phyloP scores from a whole-genome alignment of 2,329 filamentous ascomycete species.

The Penicillium sp. region DNA sequence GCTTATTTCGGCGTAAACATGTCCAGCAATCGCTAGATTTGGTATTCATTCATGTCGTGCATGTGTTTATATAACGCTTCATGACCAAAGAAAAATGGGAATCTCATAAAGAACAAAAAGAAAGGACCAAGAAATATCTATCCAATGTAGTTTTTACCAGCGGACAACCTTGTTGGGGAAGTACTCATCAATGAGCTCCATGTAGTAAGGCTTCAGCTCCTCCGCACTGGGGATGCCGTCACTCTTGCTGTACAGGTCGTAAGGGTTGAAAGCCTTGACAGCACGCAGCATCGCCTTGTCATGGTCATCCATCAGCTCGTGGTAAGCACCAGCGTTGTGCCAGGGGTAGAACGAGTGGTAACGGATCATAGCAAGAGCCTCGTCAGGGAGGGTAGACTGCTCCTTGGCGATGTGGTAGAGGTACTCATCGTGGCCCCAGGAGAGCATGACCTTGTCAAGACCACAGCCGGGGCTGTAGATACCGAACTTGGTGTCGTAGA shows the following conservation, averaged over 20 bases:
- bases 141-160: conserved; percentile 54
- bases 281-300: conserved; percentile 78
- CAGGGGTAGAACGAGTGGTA: conserved; percentile 94
- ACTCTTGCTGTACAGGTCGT: conserved; percentile 89
- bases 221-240: conserved; percentile 75
- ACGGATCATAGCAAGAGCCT: conserved; percentile 87
- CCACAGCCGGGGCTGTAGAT: conserved; percentile 80
- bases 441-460: conserved; percentile 83
- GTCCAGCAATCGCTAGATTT: neutral
- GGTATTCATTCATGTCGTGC: conserved; percentile 4
- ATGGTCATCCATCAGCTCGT: conserved; percentile 78
- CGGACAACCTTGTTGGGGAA: conserved; percentile 67
- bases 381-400: conserved; percentile 73
- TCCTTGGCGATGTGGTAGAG: conserved; percentile 80
- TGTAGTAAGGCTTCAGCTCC: conserved; percentile 76
- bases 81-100: conserved; percentile 16
- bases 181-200: conserved; percentile 73
- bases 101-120: conserved; percentile 14
- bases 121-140: neutral
- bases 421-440: conserved; percentile 66
- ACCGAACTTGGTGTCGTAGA: conserved; percentile 74
- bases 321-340: conserved; percentile 80
- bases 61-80: conserved; percentile 12
- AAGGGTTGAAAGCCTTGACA: conserved; percentile 85
- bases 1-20: no score